A percentile compares a stretch with the other conserved stretches of the same genome.
Evolutionary conservation across 257 asterid species (phyloP).

Genomic region (Scutellaria minor): DNA sequence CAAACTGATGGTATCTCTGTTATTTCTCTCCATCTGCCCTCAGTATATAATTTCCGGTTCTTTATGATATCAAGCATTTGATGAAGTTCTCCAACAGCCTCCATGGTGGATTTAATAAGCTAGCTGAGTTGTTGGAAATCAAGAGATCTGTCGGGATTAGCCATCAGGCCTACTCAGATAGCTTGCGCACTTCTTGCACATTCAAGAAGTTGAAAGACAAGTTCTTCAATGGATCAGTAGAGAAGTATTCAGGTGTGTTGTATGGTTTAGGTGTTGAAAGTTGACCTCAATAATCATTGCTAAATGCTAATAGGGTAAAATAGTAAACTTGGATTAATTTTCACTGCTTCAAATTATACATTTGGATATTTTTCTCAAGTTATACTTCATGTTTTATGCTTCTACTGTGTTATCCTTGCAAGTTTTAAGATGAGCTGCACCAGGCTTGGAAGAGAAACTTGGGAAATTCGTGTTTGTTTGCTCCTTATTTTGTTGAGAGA

Average conservation of each 20-base stretch:
- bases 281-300: constrained; percentile 48
- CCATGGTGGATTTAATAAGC: constrained; percentile 80
- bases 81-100: constrained; percentile 76
- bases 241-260: constrained; percentile 73
- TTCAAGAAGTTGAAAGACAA: constrained; percentile 73
- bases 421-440: too few species aligned
- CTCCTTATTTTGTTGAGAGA: too few species aligned
- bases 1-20: too few species aligned
- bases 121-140: constrained; percentile 70
- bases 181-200: constrained; percentile 69
- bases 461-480: too few species aligned
- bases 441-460: too few species aligned
- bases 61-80: constrained; percentile 73
- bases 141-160: constrained; percentile 73
- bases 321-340: too few species aligned
- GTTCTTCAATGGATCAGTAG: constrained; percentile 66
- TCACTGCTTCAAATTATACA: too few species aligned
- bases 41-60: constrained; percentile 57
- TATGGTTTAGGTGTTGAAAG: constrained; percentile 75
- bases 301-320: constrained; percentile 15
- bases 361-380: too few species aligned
- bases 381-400: too few species aligned
- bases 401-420: too few species aligned
- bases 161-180: constrained; percentile 85
- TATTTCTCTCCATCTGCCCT: too few species aligned